Conservation (phyloP, 164 flowering plant species). For the Vitis rotundifolia region DNA sequence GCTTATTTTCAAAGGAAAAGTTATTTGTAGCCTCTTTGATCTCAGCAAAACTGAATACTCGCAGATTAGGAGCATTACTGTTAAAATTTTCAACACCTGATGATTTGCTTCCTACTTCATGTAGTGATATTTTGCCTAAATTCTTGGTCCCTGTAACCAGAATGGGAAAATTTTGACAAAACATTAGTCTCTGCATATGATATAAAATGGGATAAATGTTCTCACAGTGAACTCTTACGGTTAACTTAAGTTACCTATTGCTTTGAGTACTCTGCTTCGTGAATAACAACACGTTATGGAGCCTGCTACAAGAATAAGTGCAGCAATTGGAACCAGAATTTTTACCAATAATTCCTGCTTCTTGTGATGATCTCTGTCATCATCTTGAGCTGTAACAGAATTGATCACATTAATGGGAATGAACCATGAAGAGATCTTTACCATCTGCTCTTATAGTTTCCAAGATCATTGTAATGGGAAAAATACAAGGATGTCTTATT, state of each 20-base stretch:
- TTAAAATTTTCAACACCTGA: not conserved
- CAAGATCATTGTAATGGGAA: too few species aligned
- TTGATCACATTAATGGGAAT: not conserved
- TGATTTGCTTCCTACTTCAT: not conserved
- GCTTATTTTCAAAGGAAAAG: constrained; percentile 15
- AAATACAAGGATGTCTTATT: too few species aligned
- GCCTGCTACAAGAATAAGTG: not conserved
- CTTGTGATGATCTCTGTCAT: not conserved
- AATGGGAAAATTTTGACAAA: not conserved
- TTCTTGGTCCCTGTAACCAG: not conserved
- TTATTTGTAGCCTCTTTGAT: constrained; percentile 18
- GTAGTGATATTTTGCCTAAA: not conserved
- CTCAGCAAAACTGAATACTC: not conserved
- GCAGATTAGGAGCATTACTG: not conserved
- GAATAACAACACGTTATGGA: not conserved
- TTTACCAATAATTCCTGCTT: not conserved
- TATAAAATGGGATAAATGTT: not conserved
- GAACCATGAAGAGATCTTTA: not conserved
- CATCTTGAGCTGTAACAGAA: not conserved
- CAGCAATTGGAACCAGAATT: constrained; percentile 1
- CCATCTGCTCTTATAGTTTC: too few species aligned
- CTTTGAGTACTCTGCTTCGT: not conserved
- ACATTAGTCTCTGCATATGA: not conserved
- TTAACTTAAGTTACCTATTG: not conserved
- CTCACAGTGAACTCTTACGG: too few species aligned